These are phyloP conservation scores for Rugosomyces carneus DNA, from an alignment of 1,284 basidiomycete species.

Conservation along the genomic window DNA sequence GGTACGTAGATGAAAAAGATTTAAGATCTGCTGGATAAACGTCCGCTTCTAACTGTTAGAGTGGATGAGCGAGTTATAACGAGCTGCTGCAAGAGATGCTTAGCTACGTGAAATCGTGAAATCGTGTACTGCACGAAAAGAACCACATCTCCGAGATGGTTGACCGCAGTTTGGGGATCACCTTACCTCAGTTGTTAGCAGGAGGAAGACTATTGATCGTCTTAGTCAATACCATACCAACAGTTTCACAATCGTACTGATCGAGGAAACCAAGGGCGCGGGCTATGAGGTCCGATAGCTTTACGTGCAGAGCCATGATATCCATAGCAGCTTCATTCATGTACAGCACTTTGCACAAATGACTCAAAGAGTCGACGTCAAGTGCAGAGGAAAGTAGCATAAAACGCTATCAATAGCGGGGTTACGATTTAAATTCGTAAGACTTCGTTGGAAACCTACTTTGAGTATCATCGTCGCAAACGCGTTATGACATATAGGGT, in stretches of 20 bases:
- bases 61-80: constrained; percentile 6
- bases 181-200: constrained; percentile 34
- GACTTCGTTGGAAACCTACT: constrained; percentile 31
- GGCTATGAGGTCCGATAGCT: constrained; percentile 55
- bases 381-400: constrained; percentile 38
- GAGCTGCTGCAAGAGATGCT: background rate
- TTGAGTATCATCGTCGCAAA: constrained; percentile 55
- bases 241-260: constrained; percentile 70
- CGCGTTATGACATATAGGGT: constrained; percentile 51
- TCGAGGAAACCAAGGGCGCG: constrained; percentile 58
- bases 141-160: constrained; percentile 68
- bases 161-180: constrained; percentile 74
- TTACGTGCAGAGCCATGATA: constrained; percentile 63
- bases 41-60: constrained; percentile 28
- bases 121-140: constrained; percentile 62
- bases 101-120: constrained; percentile 55
- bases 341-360: constrained; percentile 59
- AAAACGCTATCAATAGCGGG: constrained; percentile 42
- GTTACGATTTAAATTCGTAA: constrained; percentile 5
- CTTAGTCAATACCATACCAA: constrained; percentile 44
- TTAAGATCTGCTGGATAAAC: constrained; percentile 37
- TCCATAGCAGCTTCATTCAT: constrained; percentile 53
- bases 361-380: constrained; percentile 62
- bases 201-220: background rate
- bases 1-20: constrained; percentile 42